Percentiles rank a stretch among this genome's conserved stretches.
phyloP scores from a whole-genome alignment of 176 grass and related monocot species.

The Oryza longistaminata region DNA sequence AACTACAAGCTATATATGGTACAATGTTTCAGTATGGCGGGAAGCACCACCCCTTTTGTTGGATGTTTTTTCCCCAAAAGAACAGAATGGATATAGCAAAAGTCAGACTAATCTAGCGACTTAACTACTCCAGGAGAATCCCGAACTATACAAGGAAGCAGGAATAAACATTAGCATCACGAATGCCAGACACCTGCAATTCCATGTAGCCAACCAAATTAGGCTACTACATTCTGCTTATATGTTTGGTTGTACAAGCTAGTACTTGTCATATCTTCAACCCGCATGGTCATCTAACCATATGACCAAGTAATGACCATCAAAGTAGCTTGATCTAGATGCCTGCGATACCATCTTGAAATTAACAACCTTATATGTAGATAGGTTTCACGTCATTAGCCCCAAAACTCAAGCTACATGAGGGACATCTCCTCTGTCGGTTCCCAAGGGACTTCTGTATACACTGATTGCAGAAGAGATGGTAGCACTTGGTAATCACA shows the following conservation, averaged over 20 bases:
- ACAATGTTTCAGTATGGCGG: slow-evolving; percentile 29
- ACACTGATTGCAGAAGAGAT: slow-evolving; percentile 81
- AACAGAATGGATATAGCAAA: slow-evolving; percentile 34
- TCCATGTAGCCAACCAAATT: slow-evolving; percentile 21
- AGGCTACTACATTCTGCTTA: slow-evolving; percentile 5
- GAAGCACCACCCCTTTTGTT: slow-evolving; percentile 5
- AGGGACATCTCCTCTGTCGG: slow-evolving; percentile 69
- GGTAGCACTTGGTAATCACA: slow-evolving; percentile 88
- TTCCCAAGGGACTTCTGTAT: slow-evolving; percentile 61
- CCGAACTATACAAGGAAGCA: slow-evolving; percentile 43
- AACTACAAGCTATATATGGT: slow-evolving; percentile 40
- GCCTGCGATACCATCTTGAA: not conserved
- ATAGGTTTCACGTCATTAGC: slow-evolving; percentile 82
- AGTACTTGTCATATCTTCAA: slow-evolving; percentile 17
- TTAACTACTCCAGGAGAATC: slow-evolving; percentile 12
- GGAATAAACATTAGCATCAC: slow-evolving; percentile 8
- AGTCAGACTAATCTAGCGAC: slow-evolving; percentile 23
- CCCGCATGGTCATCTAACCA: slow-evolving; percentile 8
- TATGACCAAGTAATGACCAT: not conserved
- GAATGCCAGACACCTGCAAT: slow-evolving; percentile 3
- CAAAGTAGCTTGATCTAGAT: slow-evolving; percentile 11
- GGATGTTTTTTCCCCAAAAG: slow-evolving; percentile 25
- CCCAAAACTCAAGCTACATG: slow-evolving; percentile 60
- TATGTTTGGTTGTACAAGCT: slow-evolving; percentile 36
- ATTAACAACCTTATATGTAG: slow-evolving; percentile 58